These are phyloP conservation scores for Bauhinia variegata DNA, from an alignment of 306 rosid species.

Conservation along the genomic window DNA sequence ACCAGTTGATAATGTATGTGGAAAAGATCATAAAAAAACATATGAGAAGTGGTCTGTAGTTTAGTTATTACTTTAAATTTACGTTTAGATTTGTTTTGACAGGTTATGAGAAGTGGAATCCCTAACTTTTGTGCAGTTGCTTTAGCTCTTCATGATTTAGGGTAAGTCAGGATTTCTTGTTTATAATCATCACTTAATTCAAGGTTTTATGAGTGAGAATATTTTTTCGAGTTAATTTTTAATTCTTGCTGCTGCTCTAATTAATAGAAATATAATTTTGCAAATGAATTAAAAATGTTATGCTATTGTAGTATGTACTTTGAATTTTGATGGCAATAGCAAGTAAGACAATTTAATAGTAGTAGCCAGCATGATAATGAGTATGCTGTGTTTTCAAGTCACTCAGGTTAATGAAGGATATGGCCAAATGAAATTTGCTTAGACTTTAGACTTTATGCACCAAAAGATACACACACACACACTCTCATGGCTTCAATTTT, in stretches of 20 bases:
- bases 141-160: slow-evolving; percentile 82
- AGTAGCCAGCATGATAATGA: slow-evolving; percentile 2
- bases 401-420: not conserved
- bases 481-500: not conserved
- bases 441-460: not conserved
- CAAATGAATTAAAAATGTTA: slow-evolving; percentile 22
- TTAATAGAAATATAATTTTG: not conserved
- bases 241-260: slow-evolving; percentile 11
- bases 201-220: slow-evolving; percentile 13
- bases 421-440: not conserved
- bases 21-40: not conserved
- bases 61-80: slow-evolving; percentile 12
- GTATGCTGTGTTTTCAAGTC: not conserved
- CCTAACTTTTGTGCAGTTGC: slow-evolving; percentile 96
- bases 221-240: not conserved
- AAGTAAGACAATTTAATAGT: slow-evolving; percentile 14
- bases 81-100: slow-evolving; percentile 37
- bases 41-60: no score
- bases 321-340: slow-evolving; percentile 9
- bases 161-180: slow-evolving; percentile 56
- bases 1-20: slow-evolving; percentile 14
- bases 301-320: slow-evolving; percentile 13
- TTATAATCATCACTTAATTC: slow-evolving; percentile 25
- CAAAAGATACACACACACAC: no score
- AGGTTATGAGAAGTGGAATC: slow-evolving; percentile 94